Evolutionary conservation across 164 flowering plant genomes (phyloP), one percentile per base, ranked within the genome.

Genomic region (Houttuynia cordata): DNA sequence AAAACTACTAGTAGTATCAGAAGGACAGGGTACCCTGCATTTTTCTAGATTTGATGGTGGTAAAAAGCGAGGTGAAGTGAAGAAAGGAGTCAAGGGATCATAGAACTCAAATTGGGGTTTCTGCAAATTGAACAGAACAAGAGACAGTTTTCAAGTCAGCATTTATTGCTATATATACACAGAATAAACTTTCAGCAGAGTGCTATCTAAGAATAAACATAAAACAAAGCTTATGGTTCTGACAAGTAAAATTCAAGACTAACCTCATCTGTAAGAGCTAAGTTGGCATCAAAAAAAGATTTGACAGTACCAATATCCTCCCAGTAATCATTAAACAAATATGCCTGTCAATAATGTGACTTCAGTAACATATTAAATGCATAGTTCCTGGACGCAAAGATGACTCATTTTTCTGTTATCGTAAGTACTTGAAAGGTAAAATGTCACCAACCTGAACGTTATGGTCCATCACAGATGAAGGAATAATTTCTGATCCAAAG

Each of bases 401-500:
- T 12, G 17, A 10, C 49, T 12, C 12, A 2, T n/a, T 17, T 45
- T 2, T 45, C 14, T 45, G 2, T 12, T 12, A 45, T 45, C 17
- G 13, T 8, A 2, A 12, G 17, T 45, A 45, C 2, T 45, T 45
- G 49, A 12, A 12, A 45, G 14, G 0, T 45, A 17, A 45, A 45
- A 94, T 30, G 37, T 6, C 6, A 30, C 68, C 68, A 70, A 88
- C 99, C 67, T 84, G 90, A 57, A 94, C 89, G 68, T 80, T 73
- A 49, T 81, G 81, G 22, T 90, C 97, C 63, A 54, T 75, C 13
- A 94, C 79, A 64, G 99, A 85, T 22, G 89, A 67, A 54, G 97
- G 97, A 65, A 94, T 87, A 67, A 94, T 84, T 76, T 94, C 99
- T 55, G 97, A 94, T 40, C 97, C 99, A 62, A 94, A 91, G 76